Base-by-base conservation (phyloP, 495 filamentous ascomycete genomes). In the Aspergillus hancockii region DNA sequence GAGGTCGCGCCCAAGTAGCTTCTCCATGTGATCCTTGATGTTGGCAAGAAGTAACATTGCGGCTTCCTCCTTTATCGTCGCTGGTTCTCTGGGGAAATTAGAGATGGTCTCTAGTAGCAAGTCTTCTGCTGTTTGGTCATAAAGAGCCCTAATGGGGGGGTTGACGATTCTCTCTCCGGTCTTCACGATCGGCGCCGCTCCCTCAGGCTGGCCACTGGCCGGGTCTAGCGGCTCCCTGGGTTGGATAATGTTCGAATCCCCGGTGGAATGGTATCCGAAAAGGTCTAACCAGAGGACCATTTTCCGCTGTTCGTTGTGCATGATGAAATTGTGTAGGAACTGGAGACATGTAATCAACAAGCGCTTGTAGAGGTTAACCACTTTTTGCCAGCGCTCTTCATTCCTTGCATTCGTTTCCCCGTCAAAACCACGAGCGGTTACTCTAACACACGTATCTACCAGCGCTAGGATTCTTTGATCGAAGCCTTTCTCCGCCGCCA, bases 281-380 rank as follows among this genome's bases (percentile, higher is more conserved):
- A 97, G 79, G 66, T 91, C 89, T 41, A 91, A 79, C 92, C 92
- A 97, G 28, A 97, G 88, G 3, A 90, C 81, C 79, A 96, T 88
- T 75, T 97, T 96, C 54, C 90, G 88, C 31, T 90, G 83, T 71
- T 97, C 92, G 56, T 97, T 96, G 63, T 91, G 89, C 74, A 91
- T 90, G 28, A 92, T 89, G 72, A 93, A 89, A 65, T 97, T 97
- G 67, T 96, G 92, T 28, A 93, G 83, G 67, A 93, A 91, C 71
- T 97, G 93, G 13, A 97, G 81, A 52, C 89, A 89, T 0, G 90
- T 94, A 22, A 96, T 92, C 28, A 97, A 79, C 4, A 96, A 81
- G 67, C 92, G 93, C 72, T 97, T 97, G 74, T 92, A 81, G 19
- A 79, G 72, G 52, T 89, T 88, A 58, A 91, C 88, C 23, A 95